Base-by-base conservation (phyloP, 805 yeast species). In the Lachancea sp. region DNA sequence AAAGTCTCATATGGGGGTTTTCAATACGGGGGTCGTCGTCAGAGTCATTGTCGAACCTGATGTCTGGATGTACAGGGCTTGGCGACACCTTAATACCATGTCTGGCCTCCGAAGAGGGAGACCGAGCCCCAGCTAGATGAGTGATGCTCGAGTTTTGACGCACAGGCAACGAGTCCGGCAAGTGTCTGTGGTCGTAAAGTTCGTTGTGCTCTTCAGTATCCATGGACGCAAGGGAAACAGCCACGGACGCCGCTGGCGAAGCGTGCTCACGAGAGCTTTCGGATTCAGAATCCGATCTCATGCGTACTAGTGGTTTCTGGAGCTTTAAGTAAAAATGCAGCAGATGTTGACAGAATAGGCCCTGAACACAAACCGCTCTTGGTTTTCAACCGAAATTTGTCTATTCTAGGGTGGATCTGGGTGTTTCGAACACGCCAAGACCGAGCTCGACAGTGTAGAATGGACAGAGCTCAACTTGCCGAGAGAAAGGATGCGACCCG, bases 121-220 rank as follows among this genome's bases (percentile, higher is more conserved):
- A 22, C 8, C 25, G 25, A 22, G 25, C 3, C 17, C 15, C 18
- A 13, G 15, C 25, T 8, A 22, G 8, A 22, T 8, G 25, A 4
- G 25, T 22, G 25, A 22, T 29, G 6, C 38, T 33, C 16, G 38
- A 37, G 29, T 20, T 26, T 17, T 19, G 43, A 30, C 47, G 43
- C 22, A 39, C 47, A 19, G 47, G 47, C 15, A 44, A 20, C 31
- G 47, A 58, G 48, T 70, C 73, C 3, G 73, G 67, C 50, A 74
- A 77, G 52, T 69, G 65, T 48, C 79, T 69, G 53, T 74, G 79
- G 54, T 74, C 79, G 49, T 72, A 63, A 30, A 74, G 57, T 42
- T 63, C 72, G 30, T 54, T 53, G 43, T 62, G 66, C 13, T 63
- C 66, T 27, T 66, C 70, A 1, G 72, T 68, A 41, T 61, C 65